Percentiles rank a stretch among this genome's conserved stretches.
phyloP scores from a whole-genome alignment of 768 basidiomycete species.

The Mycena amicta region DNA sequence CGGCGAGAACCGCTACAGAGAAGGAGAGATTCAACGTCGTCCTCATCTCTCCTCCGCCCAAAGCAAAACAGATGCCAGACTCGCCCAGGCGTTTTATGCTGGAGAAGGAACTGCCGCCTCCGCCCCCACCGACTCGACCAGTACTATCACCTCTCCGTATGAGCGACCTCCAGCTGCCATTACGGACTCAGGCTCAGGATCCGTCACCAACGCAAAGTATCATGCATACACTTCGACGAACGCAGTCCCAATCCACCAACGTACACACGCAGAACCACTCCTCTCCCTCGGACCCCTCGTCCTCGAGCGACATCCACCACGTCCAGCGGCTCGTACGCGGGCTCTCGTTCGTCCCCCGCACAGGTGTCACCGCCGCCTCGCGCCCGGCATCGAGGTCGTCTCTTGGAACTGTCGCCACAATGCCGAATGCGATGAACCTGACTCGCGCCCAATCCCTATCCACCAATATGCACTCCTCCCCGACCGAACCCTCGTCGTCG shows the following conservation, averaged over 20 bases:
- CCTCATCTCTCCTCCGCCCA: not conserved
- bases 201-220: not conserved
- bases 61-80: not conserved
- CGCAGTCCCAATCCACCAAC: not conserved
- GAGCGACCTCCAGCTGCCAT: not conserved
- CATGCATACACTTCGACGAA: not conserved
- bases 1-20: not conserved
- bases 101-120: not conserved
- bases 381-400: not conserved
- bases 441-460: not conserved
- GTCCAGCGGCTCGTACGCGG: not conserved
- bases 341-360: not conserved
- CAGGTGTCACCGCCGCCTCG: not conserved
- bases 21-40: not conserved
- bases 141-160: not conserved
- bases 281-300: not conserved
- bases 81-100: not conserved
- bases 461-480: not conserved
- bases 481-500: not conserved
- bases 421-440: not conserved
- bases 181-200: not conserved
- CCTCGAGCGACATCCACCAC: not conserved
- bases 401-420: not conserved
- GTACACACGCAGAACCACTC: not conserved
- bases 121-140: not conserved